Evolutionary conservation across 345 rosid genomes (phyloP), one percentile per base, ranked within the genome.

Genomic region (Gossypium anomalum): DNA sequence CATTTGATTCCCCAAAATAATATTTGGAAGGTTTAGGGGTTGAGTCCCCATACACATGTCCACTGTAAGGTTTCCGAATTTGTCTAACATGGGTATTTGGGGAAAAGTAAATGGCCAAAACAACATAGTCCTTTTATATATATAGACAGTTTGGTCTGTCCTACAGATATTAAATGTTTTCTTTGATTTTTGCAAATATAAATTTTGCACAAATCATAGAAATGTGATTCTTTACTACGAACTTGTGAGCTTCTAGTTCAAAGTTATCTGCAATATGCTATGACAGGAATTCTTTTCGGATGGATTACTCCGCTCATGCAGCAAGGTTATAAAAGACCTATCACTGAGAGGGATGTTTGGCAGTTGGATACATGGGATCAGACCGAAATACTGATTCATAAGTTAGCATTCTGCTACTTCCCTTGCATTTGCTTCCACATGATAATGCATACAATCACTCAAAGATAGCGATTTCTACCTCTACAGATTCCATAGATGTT

Each of bases 301-400:
- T 95, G 98, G 99, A 91, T 95, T 84, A 90, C 90, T 74, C 96
- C 98, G 19, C 89, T 95, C 51, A 86, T 95, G 98, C 80, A 80
- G 87, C 85, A 83, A 81, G 98, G 98, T 23, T 91, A 89, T 80
- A 92, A 67, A 82, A 89, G 88, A 75, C 98, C 98, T 38, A 83
- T 95, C 63, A 93, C 95, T 8, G 99, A 93, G 82, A 90, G 83
- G 83, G 98, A 93, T 82, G 88, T 91, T 16, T 95, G 97, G 99
- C 89, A 90, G 80, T 83, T 95, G 75, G 99, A 90, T 80, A 82
- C 85, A 49, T 95, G 99, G 99, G 99, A 95, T 85, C 82, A 44
- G 84, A 90, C 98, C n/a, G 90, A 95, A 76, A 90, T 86, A 76
- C 84, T 90, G 74, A 84, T 80, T 58, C 79, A 80, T 65, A 93